Evolutionary conservation across 2,329 filamentous ascomycete species (phyloP).

Genomic region (Trichocomaceae sp.): DNA sequence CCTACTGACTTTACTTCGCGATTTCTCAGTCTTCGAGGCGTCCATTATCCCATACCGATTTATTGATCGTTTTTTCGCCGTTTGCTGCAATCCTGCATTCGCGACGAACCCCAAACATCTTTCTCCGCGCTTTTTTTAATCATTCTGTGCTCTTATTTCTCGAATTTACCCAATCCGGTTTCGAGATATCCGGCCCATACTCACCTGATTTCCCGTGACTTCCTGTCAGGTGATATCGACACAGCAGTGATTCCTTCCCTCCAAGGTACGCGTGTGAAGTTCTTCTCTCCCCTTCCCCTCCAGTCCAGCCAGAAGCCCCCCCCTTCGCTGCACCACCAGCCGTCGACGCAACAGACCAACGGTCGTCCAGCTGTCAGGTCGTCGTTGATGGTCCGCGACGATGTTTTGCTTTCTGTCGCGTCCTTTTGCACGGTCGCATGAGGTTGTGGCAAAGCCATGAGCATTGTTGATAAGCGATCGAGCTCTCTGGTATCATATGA

Average conservation of each 20-base stretch:
- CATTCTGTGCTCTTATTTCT: slow-evolving; percentile 19
- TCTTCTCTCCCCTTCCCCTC: slow-evolving; percentile 8
- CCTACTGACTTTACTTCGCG: slow-evolving; percentile 18
- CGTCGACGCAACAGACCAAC: neutral
- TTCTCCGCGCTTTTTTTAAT: slow-evolving; percentile 13
- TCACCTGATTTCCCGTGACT: slow-evolving; percentile 29
- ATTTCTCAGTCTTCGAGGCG: slow-evolving; percentile 16
- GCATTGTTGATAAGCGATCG: neutral
- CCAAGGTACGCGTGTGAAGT: slow-evolving; percentile 7
- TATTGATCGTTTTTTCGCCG: slow-evolving; percentile 1
- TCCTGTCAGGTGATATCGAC: slow-evolving; percentile 38
- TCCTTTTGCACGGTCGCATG: slow-evolving; percentile 9
- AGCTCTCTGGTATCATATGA: neutral
- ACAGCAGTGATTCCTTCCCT: neutral
- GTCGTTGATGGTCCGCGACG: slow-evolving; percentile 5
- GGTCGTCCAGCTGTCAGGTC: neutral
- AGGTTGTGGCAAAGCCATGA: neutral
- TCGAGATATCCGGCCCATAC: slow-evolving; percentile 24
- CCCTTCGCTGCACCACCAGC: slow-evolving; percentile 5
- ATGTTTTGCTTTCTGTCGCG: slow-evolving; percentile 9
- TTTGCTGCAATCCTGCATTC: neutral
- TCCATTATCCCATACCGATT: slow-evolving; percentile 13
- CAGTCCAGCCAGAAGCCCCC: neutral
- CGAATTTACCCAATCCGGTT: slow-evolving; percentile 22
- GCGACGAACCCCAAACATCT: neutral